Percentiles rank a stretch among this genome's conserved stretches.
These are phyloP conservation scores for Brettanomyces nanus DNA, from an alignment of 805 yeast genomes.

Conservation along the genomic window DNA sequence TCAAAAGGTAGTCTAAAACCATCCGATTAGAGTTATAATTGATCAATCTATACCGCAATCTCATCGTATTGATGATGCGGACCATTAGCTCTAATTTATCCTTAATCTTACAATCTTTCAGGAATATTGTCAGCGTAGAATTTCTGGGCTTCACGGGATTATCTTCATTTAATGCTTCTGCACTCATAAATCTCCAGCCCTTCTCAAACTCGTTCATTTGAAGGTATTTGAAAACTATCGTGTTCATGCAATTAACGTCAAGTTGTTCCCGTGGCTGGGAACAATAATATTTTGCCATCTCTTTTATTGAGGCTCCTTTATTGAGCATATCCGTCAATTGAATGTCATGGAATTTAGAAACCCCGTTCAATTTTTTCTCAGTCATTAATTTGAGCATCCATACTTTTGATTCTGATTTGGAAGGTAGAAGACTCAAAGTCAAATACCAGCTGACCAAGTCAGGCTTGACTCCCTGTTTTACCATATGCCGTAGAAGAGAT, in stretches of 20 bases:
- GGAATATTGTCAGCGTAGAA: slow-evolving; percentile 17
- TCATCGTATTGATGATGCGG: slow-evolving; percentile 11
- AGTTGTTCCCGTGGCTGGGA: slow-evolving; percentile 4
- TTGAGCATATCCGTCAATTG: slow-evolving; percentile 13
- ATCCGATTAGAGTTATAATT: slow-evolving; percentile 13
- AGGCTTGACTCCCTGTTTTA: slow-evolving; percentile 6
- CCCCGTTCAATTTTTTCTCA: background rate
- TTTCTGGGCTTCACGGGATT: slow-evolving; percentile 8
- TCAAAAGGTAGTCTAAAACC: slow-evolving; percentile 10
- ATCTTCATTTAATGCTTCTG: background rate
- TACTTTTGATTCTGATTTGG: slow-evolving; percentile 7
- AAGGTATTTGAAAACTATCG: slow-evolving; percentile 13
- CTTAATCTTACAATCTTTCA: slow-evolving; percentile 11
- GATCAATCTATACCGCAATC: slow-evolving; percentile 5
- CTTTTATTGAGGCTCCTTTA: slow-evolving; percentile 5
- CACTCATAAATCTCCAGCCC: slow-evolving; percentile 16
- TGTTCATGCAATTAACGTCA: slow-evolving; percentile 17
- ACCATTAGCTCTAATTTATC: slow-evolving; percentile 11
- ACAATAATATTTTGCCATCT: slow-evolving; percentile 10
- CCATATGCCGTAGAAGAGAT: slow-evolving; percentile 10
- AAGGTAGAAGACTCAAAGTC: slow-evolving; percentile 14
- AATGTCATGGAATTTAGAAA: slow-evolving; percentile 10
- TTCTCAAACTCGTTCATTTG: slow-evolving; percentile 6
- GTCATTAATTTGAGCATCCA: slow-evolving; percentile 9
- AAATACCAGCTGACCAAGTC: slow-evolving; percentile 17